A percentile compares a stretch with the other conserved stretches of the same genome.
These are phyloP conservation scores for Penicillium maclennaniae DNA, from an alignment of 495 filamentous ascomycete species.

Conservation along the genomic window DNA sequence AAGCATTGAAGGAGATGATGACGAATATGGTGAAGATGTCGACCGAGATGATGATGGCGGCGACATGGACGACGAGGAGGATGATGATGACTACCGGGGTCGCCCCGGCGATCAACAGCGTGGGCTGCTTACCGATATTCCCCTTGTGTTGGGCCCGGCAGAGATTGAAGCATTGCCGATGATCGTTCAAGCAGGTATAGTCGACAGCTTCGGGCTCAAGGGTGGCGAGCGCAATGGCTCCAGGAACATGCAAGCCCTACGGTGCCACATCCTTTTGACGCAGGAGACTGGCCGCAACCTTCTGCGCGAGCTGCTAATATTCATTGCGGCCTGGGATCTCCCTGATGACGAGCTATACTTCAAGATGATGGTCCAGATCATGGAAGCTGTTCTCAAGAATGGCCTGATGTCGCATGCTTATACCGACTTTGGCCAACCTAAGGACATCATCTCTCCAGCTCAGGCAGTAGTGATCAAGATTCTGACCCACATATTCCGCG, in stretches of 20 bases:
- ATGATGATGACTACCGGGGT: constrained; percentile 74
- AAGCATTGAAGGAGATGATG: constrained; percentile 54
- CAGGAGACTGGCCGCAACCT: constrained; percentile 84
- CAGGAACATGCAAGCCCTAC: constrained; percentile 76
- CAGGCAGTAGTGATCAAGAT: constrained; percentile 89
- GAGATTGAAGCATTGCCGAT: constrained; percentile 94
- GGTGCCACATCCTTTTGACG: constrained; percentile 83
- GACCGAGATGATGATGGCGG: constrained; percentile 20
- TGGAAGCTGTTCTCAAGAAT: constrained; percentile 84
- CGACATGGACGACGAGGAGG: constrained; percentile 37
- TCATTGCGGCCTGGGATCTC: constrained; percentile 94
- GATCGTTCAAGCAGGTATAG: constrained; percentile 88
- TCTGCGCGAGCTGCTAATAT: constrained; percentile 84
- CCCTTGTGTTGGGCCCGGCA: constrained; percentile 85
- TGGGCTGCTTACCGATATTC: constrained; percentile 84
- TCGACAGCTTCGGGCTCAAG: constrained; percentile 49
- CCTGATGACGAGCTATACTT: constrained; percentile 88
- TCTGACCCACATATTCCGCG: constrained; percentile 81
- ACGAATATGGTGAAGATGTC: constrained; percentile 59
- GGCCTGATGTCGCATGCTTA: constrained; percentile 86
- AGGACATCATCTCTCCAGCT: constrained; percentile 92
- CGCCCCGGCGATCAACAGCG: constrained; percentile 81
- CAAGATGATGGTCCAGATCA: constrained; percentile 91
- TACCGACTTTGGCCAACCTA: constrained; percentile 82
- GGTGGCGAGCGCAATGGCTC: constrained; percentile 54